phyloP scores from a whole-genome alignment of 345 rosid species.

The Gossypium longicalyx region DNA sequence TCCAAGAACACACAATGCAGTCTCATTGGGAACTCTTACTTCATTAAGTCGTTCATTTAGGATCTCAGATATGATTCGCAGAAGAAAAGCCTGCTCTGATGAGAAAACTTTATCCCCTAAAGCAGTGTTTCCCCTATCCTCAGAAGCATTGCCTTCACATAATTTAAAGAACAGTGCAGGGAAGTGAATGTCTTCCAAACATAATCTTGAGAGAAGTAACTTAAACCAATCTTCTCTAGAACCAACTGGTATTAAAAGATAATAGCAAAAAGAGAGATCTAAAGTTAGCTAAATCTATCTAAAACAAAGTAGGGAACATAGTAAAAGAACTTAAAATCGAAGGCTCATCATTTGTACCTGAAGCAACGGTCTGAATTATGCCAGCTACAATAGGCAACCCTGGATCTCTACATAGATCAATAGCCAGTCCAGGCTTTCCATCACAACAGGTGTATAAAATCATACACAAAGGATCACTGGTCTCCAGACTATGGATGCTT shows the following conservation, averaged over 20 bases:
- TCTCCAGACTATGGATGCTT: constrained; percentile 36
- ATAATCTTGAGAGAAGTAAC: constrained; percentile 59
- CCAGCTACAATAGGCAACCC: constrained; percentile 47
- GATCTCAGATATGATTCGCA: constrained; percentile 53
- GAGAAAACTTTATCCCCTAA: constrained; percentile 28
- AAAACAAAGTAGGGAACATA: neutral
- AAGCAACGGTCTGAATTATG: constrained; percentile 45
- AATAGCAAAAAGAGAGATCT: neutral
- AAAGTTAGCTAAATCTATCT: neutral
- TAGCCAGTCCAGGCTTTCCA: constrained; percentile 37
- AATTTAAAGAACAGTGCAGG: constrained; percentile 40
- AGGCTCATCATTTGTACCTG: constrained; percentile 29
- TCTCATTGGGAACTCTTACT: constrained; percentile 31
- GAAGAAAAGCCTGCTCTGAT: constrained; percentile 55
- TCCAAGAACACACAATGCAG: constrained; percentile 30
- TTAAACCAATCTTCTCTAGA: constrained; percentile 74
- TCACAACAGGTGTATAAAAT: constrained; percentile 56
- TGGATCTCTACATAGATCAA: constrained; percentile 38
- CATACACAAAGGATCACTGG: constrained; percentile 78
- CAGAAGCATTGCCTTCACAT: constrained; percentile 11
- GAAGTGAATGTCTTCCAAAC: constrained; percentile 52
- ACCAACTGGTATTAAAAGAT: constrained; percentile 44
- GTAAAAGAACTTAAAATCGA: neutral
- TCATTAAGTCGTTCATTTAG: constrained; percentile 45
- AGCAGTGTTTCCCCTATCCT: constrained; percentile 17